These are phyloP conservation scores for Podospora fimiseda DNA, from an alignment of 495 filamentous ascomycete species.

Conservation along the genomic window DNA sequence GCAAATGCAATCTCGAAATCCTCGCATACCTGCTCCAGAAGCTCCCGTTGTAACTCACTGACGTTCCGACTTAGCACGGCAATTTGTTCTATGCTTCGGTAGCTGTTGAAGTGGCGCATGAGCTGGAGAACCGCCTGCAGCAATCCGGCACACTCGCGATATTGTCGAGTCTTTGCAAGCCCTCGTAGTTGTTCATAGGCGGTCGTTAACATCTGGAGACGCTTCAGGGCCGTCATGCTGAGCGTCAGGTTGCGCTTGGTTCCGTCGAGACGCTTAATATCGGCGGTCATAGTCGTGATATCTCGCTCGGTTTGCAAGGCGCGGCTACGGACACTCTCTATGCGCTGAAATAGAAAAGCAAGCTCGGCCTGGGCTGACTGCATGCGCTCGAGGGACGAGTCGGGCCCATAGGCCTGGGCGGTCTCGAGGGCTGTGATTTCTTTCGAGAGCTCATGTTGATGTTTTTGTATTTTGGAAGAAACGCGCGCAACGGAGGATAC, in stretches of 20 bases:
- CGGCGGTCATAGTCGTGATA: conserved; percentile 98
- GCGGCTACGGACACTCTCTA: conserved; percentile 85
- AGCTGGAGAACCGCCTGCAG: conserved; percentile 95
- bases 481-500: conserved; percentile 70
- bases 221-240: conserved; percentile 96
- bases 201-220: conserved; percentile 96
- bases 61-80: conserved; percentile 89
- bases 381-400: conserved; percentile 82
- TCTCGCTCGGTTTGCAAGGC: conserved; percentile 88
- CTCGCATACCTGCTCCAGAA: conserved; percentile 95
- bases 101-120: conserved; percentile 98
- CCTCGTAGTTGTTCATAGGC: conserved; percentile 93
- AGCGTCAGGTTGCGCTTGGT: conserved; percentile 94
- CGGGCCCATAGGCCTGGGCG: conserved; percentile 77
- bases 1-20: conserved; percentile 96
- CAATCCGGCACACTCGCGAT: conserved; percentile 91
- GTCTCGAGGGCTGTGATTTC: conserved; percentile 73
- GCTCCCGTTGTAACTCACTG: conserved; percentile 85
- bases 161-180: conserved; percentile 79
- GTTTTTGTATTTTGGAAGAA: conserved; percentile 61
- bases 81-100: conserved; percentile 96
- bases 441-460: conserved; percentile 78
- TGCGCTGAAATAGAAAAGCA: conserved; percentile 84
- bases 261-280: conserved; percentile 95
- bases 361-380: conserved; percentile 85